Conservation (phyloP, 345 rosid species). For the Raphanus raphanistrum region DNA sequence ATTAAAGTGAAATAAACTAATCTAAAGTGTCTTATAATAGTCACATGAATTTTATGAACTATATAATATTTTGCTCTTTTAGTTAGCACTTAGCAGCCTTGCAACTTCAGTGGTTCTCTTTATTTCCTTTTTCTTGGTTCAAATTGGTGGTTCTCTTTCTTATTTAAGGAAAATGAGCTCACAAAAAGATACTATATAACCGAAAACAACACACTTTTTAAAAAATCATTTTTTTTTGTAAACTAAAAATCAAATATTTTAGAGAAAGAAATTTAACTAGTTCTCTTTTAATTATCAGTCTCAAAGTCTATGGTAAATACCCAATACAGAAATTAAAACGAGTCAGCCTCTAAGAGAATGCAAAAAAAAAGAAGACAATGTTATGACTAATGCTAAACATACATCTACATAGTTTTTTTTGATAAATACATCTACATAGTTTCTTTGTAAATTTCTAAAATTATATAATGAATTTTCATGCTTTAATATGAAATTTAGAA, state of each 20-base stretch:
- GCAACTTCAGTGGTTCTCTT: slow-evolving; percentile 11
- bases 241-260: background rate
- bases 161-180: no score
- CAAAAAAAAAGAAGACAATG: background rate
- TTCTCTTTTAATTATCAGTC: background rate
- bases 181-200: no score
- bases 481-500: background rate
- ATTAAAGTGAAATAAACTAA: background rate
- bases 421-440: no score
- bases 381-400: background rate
- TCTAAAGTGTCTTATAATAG: background rate
- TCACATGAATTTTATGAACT: slow-evolving; percentile 35
- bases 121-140: background rate
- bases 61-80: background rate
- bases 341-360: background rate
- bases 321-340: background rate
- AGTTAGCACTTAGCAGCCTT: slow-evolving; percentile 14
- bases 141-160: slow-evolving; percentile 1
- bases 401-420: background rate
- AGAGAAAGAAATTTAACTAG: background rate
- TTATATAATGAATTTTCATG: background rate
- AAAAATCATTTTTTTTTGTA: no score
- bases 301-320: background rate
- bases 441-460: background rate
- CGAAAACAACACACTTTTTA: no score